Evolutionary conservation across 2,329 filamentous ascomycete genomes (phyloP), one percentile per base, ranked within the genome.

Genomic region (Knufia fluminis): DNA sequence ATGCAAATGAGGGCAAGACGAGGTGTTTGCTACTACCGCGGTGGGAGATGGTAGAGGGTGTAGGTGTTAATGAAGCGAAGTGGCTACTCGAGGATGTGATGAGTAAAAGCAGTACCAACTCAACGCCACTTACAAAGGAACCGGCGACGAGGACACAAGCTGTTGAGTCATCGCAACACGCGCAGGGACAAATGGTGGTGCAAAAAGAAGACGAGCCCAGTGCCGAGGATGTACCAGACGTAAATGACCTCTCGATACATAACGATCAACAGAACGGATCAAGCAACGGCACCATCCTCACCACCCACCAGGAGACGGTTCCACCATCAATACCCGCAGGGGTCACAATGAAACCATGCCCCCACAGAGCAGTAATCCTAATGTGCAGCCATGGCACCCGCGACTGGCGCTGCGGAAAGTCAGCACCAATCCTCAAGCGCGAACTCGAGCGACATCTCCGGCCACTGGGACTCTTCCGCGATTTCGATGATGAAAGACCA

Each of bases 361-460:
- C 86, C 4, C 88, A 95, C 71, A 75, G 78, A 58, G 89, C 83
- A 56, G 74, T 96, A 24, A 85, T 96, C 60, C 78, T 96, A 41
- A 80, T 96, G 58, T 96, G 90, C 71, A 92, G 86, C 24, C 90
- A 96, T 62, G 81, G 78, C 60, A 92, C 86, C 28, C 84, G 90
- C 57, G 90, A 96, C 64, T 89, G 86, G 0, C 85, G 91, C 57
- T 96, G 91, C 65, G 90, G 89, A 0, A 88, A 95, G 71, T 92
- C 85, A 28, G 92, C 92, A 1, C 92, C 92, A 2, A 74, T 98
- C 2, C 73, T 97, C n/a, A 79, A 82, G 40, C 83, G 83, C 61
- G 92, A 97, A 68, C 79, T 98, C 48, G 88, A 95, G 71, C 79
- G 91, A 1, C 88, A 96, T 64, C 75, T 97, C 31, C 82, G 89